Evolutionary conservation across 257 asterid genomes (phyloP).

Genomic region (Fraxinus quadrangulata): DNA sequence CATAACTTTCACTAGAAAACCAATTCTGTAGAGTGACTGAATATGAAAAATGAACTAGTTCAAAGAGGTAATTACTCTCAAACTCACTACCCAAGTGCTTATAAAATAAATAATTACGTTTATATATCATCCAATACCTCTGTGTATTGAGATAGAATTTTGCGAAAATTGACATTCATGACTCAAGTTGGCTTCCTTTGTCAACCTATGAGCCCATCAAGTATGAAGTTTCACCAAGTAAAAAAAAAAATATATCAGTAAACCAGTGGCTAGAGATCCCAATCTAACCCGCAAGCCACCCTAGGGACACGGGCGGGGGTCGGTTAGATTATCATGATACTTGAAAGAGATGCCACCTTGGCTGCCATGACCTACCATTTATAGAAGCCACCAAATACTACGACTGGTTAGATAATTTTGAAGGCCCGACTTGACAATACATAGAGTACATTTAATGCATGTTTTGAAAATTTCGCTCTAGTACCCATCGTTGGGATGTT

Average conservation of each 20-base stretch:
- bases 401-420: background rate
- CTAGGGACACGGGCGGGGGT: background rate
- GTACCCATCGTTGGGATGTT: background rate
- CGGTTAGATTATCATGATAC: background rate
- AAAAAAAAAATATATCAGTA: background rate
- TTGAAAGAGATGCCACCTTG: constrained; percentile 3
- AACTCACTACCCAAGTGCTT: no score
- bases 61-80: background rate
- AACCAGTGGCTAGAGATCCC: background rate
- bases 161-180: background rate
- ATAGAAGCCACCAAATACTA: background rate
- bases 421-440: background rate
- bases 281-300: background rate
- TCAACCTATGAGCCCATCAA: background rate
- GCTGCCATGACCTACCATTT: constrained; percentile 5
- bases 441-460: background rate
- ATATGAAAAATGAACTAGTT: background rate
- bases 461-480: background rate
- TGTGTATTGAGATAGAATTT: background rate
- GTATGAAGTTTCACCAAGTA: background rate
- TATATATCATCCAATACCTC: background rate
- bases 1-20: background rate
- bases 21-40: no score
- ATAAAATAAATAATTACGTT: no score
- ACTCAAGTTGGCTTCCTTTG: background rate